phyloP scores from a whole-genome alignment of 345 rosid genomes.

The Hevea brasiliensis region DNA sequence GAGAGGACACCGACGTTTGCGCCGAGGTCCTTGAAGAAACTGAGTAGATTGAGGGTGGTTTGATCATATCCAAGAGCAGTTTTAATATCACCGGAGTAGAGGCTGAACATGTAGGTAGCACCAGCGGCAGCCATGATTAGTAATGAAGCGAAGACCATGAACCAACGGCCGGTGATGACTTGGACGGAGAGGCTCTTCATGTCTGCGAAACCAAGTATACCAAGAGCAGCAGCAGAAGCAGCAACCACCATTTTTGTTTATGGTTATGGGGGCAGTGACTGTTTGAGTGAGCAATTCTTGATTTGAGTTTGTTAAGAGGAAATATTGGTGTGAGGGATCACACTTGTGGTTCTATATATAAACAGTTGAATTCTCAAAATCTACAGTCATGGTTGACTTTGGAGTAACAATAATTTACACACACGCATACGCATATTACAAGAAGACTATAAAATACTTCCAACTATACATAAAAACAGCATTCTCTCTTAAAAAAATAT shows the following conservation, averaged over 20 bases:
- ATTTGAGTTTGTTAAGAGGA: neutral
- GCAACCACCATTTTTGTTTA: slow-evolving; percentile 15
- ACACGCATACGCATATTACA: no score
- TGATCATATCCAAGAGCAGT: slow-evolving; percentile 47
- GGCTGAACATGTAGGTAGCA: slow-evolving; percentile 61
- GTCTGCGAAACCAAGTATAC: slow-evolving; percentile 14
- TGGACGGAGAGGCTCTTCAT: slow-evolving; percentile 39
- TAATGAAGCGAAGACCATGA: slow-evolving; percentile 55
- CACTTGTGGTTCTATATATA: no score
- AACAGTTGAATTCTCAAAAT: no score
- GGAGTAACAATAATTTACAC: no score
- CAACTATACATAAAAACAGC: no score
- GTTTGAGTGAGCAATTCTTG: neutral
- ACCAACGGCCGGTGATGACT: slow-evolving; percentile 51
- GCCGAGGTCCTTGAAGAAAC: slow-evolving; percentile 68
- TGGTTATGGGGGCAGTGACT: neutral
- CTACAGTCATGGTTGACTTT: no score
- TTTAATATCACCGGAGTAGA: slow-evolving; percentile 53
- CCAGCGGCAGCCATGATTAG: slow-evolving; percentile 64
- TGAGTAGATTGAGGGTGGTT: slow-evolving; percentile 53
- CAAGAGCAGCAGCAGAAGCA: neutral
- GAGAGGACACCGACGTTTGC: slow-evolving; percentile 54
- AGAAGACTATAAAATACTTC: no score
- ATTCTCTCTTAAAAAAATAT: no score
- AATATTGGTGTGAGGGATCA: neutral